Evolutionary conservation across 805 yeast species (phyloP).

Genomic region (Metschnikowia cerradonensis): DNA sequence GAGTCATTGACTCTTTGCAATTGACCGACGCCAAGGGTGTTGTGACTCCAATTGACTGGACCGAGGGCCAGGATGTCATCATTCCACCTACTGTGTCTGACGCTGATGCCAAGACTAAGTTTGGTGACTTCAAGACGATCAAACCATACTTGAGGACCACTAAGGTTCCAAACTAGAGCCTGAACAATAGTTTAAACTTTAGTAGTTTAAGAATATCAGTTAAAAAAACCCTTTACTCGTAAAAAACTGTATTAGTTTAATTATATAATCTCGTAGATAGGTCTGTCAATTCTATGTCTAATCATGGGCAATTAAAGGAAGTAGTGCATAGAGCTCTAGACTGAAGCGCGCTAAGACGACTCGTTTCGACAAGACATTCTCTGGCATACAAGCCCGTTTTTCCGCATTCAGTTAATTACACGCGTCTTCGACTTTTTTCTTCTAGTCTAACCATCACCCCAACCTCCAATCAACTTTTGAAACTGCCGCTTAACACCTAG

Average conservation of each 20-base stretch:
- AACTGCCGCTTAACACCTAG: not conserved
- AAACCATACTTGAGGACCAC: conserved; percentile 65
- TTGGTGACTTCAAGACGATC: conserved; percentile 57
- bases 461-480: not conserved
- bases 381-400: not conserved
- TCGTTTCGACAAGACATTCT: not conserved
- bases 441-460: not conserved
- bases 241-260: too few relatives aligned
- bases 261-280: too few relatives aligned
- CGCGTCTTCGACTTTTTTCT: conserved; percentile 7
- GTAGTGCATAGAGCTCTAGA: not conserved
- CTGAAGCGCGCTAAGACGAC: not conserved
- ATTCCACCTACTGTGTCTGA: conserved; percentile 63
- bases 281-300: too few relatives aligned
- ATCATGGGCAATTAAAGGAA: too few relatives aligned
- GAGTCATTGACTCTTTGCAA: conserved; percentile 69
- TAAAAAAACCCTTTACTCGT: too few relatives aligned
- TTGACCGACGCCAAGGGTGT: conserved; percentile 56
- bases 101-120: conserved; percentile 54
- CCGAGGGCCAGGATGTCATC: conserved; percentile 68
- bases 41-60: conserved; percentile 73
- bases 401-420: conserved; percentile 10
- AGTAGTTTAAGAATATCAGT: too few relatives aligned
- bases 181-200: not conserved
- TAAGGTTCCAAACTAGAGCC: conserved; percentile 20